These are phyloP conservation scores for Trichoderma orchidacearum DNA, from an alignment of 495 filamentous ascomycete genomes.

Conservation along the genomic window DNA sequence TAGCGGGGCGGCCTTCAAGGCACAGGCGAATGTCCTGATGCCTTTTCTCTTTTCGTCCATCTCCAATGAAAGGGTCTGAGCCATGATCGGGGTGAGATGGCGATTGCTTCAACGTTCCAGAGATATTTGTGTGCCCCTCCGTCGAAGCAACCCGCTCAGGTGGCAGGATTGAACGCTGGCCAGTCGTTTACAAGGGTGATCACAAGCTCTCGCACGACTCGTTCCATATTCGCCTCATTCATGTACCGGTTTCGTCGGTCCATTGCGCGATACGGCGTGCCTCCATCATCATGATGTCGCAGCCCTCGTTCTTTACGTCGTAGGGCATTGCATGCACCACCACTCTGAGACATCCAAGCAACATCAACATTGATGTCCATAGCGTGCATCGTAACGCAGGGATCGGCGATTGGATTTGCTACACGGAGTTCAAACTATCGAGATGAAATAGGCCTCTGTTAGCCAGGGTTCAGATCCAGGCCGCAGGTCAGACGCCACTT, in stretches of 20 bases:
- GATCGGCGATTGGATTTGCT: not conserved
- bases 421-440: not conserved
- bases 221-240: not conserved
- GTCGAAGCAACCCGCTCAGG: not conserved
- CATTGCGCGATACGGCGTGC: no score
- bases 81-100: no score
- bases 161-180: not conserved
- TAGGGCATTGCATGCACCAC: not conserved
- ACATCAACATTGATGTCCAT: not conserved
- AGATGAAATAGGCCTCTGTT: not conserved
- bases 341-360: not conserved
- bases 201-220: not conserved
- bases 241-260: no score
- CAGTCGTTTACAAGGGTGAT: not conserved
- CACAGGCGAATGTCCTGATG: no score
- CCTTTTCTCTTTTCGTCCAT: not conserved
- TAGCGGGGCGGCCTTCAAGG: not conserved
- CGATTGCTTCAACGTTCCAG: not conserved
- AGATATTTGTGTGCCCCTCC: not conserved
- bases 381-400: not conserved
- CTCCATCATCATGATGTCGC: not conserved
- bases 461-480: not conserved
- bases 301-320: not conserved
- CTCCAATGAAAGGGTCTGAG: no score
- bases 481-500: not conserved